These are phyloP conservation scores for Diplocarpon rosae DNA, from an alignment of 2,329 filamentous ascomycete species.

Conservation along the genomic window DNA sequence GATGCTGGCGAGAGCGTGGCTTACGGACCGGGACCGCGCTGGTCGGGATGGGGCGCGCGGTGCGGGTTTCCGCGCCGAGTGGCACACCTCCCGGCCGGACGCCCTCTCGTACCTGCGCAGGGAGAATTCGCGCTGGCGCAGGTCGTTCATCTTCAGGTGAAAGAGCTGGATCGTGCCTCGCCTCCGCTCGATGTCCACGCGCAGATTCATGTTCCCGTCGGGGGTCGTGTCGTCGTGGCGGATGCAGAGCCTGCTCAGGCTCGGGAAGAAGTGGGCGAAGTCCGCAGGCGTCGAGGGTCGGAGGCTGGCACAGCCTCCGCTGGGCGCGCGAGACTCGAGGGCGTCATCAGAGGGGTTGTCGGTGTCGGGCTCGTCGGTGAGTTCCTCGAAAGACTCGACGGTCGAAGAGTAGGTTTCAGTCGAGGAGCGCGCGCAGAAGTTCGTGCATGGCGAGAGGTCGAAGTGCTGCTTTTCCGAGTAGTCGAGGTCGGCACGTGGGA, in stretches of 20 bases:
- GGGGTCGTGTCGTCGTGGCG: constrained; percentile 81
- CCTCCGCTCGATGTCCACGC: constrained; percentile 63
- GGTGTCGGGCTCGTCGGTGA: constrained; percentile 38
- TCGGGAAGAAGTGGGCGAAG: constrained; percentile 80
- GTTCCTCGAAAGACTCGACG: constrained; percentile 44
- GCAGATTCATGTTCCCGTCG: constrained; percentile 94
- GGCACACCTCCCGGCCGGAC: constrained; percentile 87
- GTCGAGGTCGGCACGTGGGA: constrained; percentile 12
- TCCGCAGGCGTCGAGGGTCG: constrained; percentile 69
- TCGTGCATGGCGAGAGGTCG: constrained; percentile 19
- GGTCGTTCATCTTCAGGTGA: constrained; percentile 88
- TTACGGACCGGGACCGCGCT: constrained; percentile 42
- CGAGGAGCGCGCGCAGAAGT: constrained; percentile 28
- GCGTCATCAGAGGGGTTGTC: constrained; percentile 28
- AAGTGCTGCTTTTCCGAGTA: constrained; percentile 9
- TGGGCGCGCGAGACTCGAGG: constrained; percentile 41
- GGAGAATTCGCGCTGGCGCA: constrained; percentile 78
- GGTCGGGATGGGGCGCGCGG: constrained; percentile 37
- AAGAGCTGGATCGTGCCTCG: constrained; percentile 69
- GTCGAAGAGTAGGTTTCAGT: constrained; percentile 71
- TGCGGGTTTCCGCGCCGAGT: constrained; percentile 60
- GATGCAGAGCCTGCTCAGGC: constrained; percentile 67
- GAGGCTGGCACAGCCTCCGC: constrained; percentile 46
- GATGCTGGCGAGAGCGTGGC: constrained; percentile 36
- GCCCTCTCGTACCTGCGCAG: constrained; percentile 84